These are phyloP conservation scores for Sungouiella blattae DNA, from an alignment of 805 yeast species.

Conservation along the genomic window DNA sequence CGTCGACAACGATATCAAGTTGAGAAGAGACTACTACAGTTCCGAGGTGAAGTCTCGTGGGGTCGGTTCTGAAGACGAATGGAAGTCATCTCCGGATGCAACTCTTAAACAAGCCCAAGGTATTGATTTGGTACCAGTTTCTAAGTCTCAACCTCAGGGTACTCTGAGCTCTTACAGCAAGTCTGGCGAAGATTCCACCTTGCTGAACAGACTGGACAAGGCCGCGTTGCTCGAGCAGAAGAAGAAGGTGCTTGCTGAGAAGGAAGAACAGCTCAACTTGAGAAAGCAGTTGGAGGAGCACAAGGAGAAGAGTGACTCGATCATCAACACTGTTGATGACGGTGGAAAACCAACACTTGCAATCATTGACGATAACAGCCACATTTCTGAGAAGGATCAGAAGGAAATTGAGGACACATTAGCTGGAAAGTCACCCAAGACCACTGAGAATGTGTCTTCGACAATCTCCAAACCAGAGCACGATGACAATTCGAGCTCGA, in stretches of 20 bases:
- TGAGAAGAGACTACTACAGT: constrained; percentile 32
- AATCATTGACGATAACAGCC: constrained; percentile 39
- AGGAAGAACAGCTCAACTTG: constrained; percentile 24
- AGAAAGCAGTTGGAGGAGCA: constrained; percentile 13
- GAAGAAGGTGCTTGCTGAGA: constrained; percentile 14
- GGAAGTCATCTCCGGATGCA: constrained; percentile 9
- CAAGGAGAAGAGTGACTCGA: constrained; percentile 16
- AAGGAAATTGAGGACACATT: constrained; percentile 4
- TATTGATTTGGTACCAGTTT: too few species aligned
- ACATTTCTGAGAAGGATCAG: constrained; percentile 19
- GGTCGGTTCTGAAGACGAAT: constrained; percentile 19
- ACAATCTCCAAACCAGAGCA: too few species aligned
- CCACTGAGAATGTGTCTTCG: not conserved
- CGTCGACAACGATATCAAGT: constrained; percentile 30
- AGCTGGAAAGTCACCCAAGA: not conserved
- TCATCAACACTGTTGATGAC: constrained; percentile 11
- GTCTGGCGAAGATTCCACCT: constrained; percentile 1
- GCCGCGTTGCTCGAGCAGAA: constrained; percentile 12
- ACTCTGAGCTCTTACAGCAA: not conserved
- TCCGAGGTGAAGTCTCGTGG: constrained; percentile 21
- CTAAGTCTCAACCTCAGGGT: too few species aligned
- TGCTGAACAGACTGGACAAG: constrained; percentile 4
- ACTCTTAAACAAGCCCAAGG: constrained; percentile 11
- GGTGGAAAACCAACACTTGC: constrained; percentile 15
- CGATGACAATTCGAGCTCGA: too few species aligned